Percentiles rank a stretch among this genome's conserved stretches.
Conservation (phyloP, 1,284 basidiomycete genomes). For the Leccinum griseonigrum region DNA sequence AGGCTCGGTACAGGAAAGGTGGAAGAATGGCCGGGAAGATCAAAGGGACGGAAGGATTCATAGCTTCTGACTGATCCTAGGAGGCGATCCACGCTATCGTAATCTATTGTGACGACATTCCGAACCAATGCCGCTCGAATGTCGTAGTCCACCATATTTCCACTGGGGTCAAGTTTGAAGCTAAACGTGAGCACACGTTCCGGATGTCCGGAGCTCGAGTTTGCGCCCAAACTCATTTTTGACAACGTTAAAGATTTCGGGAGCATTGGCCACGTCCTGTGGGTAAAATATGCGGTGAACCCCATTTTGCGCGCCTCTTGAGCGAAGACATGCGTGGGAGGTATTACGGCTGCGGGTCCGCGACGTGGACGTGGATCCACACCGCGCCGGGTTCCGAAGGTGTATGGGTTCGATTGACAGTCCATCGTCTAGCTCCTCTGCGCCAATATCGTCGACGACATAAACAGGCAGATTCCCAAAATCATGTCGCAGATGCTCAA, state of each 20-base stretch:
- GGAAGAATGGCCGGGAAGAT: slow-evolving; percentile 5
- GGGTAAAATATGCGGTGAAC: slow-evolving; percentile 62
- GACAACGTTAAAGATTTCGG: slow-evolving; percentile 52
- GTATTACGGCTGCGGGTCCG: slow-evolving; percentile 84
- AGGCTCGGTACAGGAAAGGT: slow-evolving; percentile 2
- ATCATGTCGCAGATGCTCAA: slow-evolving; percentile 76
- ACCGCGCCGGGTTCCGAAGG: slow-evolving; percentile 51
- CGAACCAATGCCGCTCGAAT: slow-evolving; percentile 72
- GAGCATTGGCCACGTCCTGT: slow-evolving; percentile 70
- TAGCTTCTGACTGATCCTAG: slow-evolving; percentile 32
- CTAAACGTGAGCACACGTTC: slow-evolving; percentile 81
- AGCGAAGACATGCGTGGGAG: slow-evolving; percentile 62
- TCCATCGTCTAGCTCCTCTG: slow-evolving; percentile 94
- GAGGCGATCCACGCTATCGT: slow-evolving; percentile 64
- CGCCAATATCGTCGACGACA: slow-evolving; percentile 83
- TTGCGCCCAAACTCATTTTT: slow-evolving; percentile 56
- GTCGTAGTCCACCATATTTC: slow-evolving; percentile 68
- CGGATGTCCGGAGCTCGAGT: slow-evolving; percentile 33
- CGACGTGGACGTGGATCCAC: slow-evolving; percentile 94
- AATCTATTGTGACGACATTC: slow-evolving; percentile 67
- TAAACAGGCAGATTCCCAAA: slow-evolving; percentile 83
- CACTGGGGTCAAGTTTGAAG: slow-evolving; percentile 61
- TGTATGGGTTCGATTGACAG: slow-evolving; percentile 72
- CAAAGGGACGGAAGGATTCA: slow-evolving; percentile 44
- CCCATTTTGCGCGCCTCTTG: slow-evolving; percentile 51